Conservation (phyloP, 2,329 filamentous ascomycete species). For the Botrytis medusae region DNA sequence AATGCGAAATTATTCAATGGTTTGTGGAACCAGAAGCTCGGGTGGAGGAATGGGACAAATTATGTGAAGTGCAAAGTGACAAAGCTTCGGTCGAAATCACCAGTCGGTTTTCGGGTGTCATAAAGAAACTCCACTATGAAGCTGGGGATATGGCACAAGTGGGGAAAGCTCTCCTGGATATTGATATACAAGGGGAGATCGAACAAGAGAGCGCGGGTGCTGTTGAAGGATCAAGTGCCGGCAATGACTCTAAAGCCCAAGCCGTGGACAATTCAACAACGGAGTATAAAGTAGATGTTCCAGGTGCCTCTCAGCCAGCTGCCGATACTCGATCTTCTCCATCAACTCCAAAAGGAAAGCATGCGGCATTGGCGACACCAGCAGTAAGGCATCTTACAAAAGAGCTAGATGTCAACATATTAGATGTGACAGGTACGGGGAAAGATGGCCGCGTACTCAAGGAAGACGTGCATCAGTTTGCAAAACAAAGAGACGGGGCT, state of each 20-base stretch:
- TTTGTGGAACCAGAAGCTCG: conserved; percentile 94
- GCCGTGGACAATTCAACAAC: background rate
- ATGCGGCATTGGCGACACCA: conserved; percentile 79
- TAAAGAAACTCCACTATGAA: conserved; percentile 95
- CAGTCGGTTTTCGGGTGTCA: conserved; percentile 89
- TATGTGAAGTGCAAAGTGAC: conserved; percentile 98
- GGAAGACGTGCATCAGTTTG: conserved; percentile 80
- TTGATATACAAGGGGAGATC: conserved; percentile 81
- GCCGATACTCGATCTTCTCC: background rate
- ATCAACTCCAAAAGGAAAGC: conserved; percentile 51
- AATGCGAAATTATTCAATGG: conserved; percentile 99
- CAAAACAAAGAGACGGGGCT: conserved; percentile 53
- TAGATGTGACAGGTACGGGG: conserved; percentile 78
- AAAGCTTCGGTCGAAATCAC: conserved; percentile 92
- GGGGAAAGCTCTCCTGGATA: conserved; percentile 90
- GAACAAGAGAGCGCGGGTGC: conserved; percentile 58
- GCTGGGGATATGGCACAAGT: conserved; percentile 95
- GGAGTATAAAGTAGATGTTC: conserved; percentile 15
- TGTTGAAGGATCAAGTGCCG: conserved; percentile 39
- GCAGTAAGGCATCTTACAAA: conserved; percentile 88
- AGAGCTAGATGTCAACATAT: conserved; percentile 74
- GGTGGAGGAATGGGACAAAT: conserved; percentile 95
- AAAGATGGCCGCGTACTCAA: conserved; percentile 90
- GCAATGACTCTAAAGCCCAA: conserved; percentile 29
- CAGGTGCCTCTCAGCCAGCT: conserved; percentile 14